Percentiles rank a stretch among this genome's conserved stretches.
phyloP scores from a whole-genome alignment of 345 rosid genomes.

The Ceriops zippeliana region DNA sequence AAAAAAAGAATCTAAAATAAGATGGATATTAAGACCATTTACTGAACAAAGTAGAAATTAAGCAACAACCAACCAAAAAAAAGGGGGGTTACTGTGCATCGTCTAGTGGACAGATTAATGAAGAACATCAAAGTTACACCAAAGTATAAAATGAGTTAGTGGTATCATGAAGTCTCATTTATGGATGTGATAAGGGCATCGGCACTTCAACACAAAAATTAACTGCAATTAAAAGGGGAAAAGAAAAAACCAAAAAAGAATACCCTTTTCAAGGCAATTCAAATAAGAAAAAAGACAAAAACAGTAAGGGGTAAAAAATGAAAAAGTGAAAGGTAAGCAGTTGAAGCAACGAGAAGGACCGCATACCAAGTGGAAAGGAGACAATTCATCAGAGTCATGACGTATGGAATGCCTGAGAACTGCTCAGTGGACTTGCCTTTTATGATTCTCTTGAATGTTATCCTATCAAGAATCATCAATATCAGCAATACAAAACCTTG shows the following conservation, averaged over 20 bases:
- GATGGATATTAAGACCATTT: no score
- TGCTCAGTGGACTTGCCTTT: conserved; percentile 67
- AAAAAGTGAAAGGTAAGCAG: neutral
- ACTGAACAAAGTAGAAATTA: no score
- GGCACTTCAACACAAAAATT: neutral
- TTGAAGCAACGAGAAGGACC: conserved; percentile 14
- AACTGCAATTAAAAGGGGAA: neutral
- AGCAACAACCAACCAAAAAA: no score
- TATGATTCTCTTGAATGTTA: conserved; percentile 81
- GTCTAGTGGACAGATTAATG: no score
- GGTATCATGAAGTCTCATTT: no score
- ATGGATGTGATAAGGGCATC: no score
- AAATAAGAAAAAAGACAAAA: neutral
- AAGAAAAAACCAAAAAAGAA: neutral
- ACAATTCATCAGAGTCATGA: conserved; percentile 93
- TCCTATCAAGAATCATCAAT: conserved; percentile 37
- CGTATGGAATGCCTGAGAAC: conserved; percentile 95
- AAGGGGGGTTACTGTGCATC: no score
- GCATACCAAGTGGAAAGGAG: conserved; percentile 91
- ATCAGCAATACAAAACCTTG: no score
- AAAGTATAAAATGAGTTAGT: no score
- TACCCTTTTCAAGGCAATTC: neutral
- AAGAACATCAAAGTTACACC: no score
- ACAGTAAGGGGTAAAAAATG: neutral
- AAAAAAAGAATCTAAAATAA: no score